Base-by-base conservation (phyloP, 805 yeast species). In the Myxozyma nipponensis region DNA sequence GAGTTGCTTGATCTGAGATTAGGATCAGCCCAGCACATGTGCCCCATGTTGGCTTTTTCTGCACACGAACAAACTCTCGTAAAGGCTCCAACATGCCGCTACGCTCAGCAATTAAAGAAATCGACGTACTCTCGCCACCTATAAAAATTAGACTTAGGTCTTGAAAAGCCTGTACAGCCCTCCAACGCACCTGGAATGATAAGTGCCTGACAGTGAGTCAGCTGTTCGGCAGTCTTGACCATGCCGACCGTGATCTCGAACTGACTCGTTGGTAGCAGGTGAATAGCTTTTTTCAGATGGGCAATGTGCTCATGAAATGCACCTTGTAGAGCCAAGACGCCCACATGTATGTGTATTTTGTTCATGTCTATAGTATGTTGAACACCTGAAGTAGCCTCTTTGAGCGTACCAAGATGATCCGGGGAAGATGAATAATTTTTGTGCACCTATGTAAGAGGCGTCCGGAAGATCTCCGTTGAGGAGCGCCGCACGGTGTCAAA, bases 21-120 rank as follows among this genome's bases (percentile, higher is more conserved):
- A 84, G 73, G 45, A 86, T 85, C 58, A 86, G 69, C 2, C 95
- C 95, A 2, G 95, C 95, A 66, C 95, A 86, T 0, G 95, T 86
- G 0, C 95, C 95, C 95, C 95, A 86, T 10, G 80, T 76, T 1
- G 86, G 81, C 53, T 76, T 77, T 19, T 69, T 74, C 58, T 28
- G 35, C 30, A 56, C 44, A 22, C 57, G 47, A 22, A 81, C 78
- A 63, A 77, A 79, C 10, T 69, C 63, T 37, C 72, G 66, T 47
- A 85, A 68, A 1, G 84, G 83, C 23, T 73, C 72, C 18, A 82
- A 67, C 60, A 85, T 62, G 1, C 78, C 77, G 0, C 81, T 76
- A 47, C 88, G 69, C 63, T 83, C 84, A 0, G 91, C 84, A 32
- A 85, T 78, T 25, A 83, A 69, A 0, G 90, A 81, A 57, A 86